Base-by-base conservation (phyloP, 495 filamentous ascomycete species). In the Peziza echinospora region DNA sequence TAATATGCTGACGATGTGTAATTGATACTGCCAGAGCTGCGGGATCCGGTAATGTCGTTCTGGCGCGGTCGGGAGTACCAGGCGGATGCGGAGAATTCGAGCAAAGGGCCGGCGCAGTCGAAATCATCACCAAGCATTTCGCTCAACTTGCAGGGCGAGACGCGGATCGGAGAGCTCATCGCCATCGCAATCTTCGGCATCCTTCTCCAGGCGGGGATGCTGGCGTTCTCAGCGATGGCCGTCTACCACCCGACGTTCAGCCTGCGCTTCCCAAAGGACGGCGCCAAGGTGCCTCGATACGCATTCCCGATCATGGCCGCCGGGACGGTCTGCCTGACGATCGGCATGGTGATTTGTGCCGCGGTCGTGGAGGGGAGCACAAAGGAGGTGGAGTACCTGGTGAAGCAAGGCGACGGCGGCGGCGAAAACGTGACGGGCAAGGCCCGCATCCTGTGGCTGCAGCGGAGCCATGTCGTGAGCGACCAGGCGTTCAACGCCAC, bases 91-190 rank as follows among this genome's bases (percentile, higher is more conserved):
- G 40, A 42, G 19, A 42, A 42, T 7, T 6, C 19, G 6, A 42
- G 19, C 19, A 21, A 42, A 17, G 6, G 7, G 19, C 9, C 19
- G 19, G 9, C 9, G 7, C 9, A 42, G 5, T 9, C 22, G 5
- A 22, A 44, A 45, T 16, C 30, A 10, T 21, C 49, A 5, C 49
- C 49, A 6, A 53, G 50, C 41, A 53, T 53, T n/a, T 50, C 51
- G 6, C 25, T 50, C 1, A 50, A 53, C n/a, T 13, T 44, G 3
- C 47, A 43, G 5, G 44, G 34, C 5, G 30, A 19, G 13, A 46
- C 21, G 21, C 21, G 24, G 49, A 6, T 8, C 34, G 28, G 10
- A 16, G 48, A 46, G 17, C 26, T 40, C 24, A 41, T 26, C 30
- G 41, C 37, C 23, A 34, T 44, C 41, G 42, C 47, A 21, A 4